Conservation (phyloP, 1,284 basidiomycete genomes). For the Irpex rosettiformis region DNA sequence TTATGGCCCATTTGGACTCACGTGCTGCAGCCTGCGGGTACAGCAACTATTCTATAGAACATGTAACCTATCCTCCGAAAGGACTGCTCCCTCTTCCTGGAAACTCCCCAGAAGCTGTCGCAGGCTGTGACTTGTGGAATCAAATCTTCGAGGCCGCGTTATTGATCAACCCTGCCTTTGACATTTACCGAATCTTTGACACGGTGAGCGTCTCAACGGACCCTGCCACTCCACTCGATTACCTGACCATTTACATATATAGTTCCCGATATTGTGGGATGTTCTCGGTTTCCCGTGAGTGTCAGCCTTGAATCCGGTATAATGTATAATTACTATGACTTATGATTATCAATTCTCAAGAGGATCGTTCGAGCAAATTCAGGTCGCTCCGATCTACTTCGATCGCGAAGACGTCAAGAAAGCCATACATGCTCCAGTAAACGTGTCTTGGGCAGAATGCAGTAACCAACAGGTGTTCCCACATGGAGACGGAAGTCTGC, state of each 20-base stretch:
- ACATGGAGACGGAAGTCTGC: slow-evolving; percentile 53
- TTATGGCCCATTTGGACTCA: slow-evolving; percentile 55
- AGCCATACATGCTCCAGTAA: slow-evolving; percentile 67
- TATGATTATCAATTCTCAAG: slow-evolving; percentile 27
- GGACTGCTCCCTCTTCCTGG: slow-evolving; percentile 62
- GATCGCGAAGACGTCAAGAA: slow-evolving; percentile 66
- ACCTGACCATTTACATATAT: slow-evolving; percentile 16
- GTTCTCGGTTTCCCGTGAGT: slow-evolving; percentile 72
- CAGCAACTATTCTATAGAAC: slow-evolving; percentile 55
- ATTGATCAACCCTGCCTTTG: slow-evolving; percentile 68
- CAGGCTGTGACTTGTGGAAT: slow-evolving; percentile 66
- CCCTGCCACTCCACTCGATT: not conserved
- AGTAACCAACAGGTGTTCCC: slow-evolving; percentile 56
- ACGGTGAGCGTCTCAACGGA: slow-evolving; percentile 35
- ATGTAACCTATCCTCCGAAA: slow-evolving; percentile 65
- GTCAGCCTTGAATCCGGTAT: too few relatives aligned
- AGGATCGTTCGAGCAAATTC: slow-evolving; percentile 54
- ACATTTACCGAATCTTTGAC: slow-evolving; percentile 74
- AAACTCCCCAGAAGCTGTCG: slow-evolving; percentile 37
- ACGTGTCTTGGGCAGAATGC: slow-evolving; percentile 65
- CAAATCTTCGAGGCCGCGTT: slow-evolving; percentile 58
- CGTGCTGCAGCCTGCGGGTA: slow-evolving; percentile 58
- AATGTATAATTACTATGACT: not conserved
- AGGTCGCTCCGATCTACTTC: slow-evolving; percentile 54
- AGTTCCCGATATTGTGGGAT: slow-evolving; percentile 65